phyloP scores from a whole-genome alignment of 2,329 filamentous ascomycete species.

The Sporothrix brunneoviolacea region DNA sequence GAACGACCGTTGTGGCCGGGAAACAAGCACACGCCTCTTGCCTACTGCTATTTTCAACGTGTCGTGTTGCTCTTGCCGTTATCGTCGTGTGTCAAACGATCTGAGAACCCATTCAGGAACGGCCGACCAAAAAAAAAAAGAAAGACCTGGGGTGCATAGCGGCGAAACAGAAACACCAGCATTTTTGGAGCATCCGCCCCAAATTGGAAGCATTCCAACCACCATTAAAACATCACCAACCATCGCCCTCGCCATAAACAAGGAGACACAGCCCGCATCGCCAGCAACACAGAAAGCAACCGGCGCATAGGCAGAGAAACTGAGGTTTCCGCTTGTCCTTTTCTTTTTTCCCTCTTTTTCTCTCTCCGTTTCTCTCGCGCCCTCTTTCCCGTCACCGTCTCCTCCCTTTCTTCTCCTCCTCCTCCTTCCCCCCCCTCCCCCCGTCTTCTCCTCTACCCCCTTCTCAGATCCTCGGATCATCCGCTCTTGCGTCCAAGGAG shows the following conservation, averaged over 20 bases:
- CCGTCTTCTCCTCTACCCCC: neutral
- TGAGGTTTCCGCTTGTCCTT: neutral
- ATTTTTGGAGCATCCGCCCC: neutral
- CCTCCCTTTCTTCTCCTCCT: neutral
- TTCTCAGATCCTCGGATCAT: neutral
- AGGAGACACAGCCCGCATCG: neutral
- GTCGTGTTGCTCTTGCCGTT: neutral
- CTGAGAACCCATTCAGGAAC: neutral
- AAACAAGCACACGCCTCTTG: neutral
- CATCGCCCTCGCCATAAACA: neutral
- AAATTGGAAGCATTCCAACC: no score
- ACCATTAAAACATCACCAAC: neutral
- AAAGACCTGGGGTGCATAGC: neutral
- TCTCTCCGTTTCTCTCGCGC: neutral
- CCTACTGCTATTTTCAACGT: neutral
- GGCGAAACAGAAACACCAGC: neutral
- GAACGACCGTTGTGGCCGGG: neutral
- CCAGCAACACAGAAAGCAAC: neutral
- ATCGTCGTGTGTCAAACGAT: no score
- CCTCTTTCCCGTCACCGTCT: neutral
- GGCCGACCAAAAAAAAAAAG: slow-evolving; percentile 4
- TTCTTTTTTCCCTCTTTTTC: neutral
- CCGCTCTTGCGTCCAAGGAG: neutral
- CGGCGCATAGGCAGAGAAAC: slow-evolving; percentile 1
- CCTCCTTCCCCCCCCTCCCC: neutral